Evolutionary conservation across 192 early-diverging fungal genomes (phyloP).

Genomic region (Lunasporangiospora selenospora): DNA sequence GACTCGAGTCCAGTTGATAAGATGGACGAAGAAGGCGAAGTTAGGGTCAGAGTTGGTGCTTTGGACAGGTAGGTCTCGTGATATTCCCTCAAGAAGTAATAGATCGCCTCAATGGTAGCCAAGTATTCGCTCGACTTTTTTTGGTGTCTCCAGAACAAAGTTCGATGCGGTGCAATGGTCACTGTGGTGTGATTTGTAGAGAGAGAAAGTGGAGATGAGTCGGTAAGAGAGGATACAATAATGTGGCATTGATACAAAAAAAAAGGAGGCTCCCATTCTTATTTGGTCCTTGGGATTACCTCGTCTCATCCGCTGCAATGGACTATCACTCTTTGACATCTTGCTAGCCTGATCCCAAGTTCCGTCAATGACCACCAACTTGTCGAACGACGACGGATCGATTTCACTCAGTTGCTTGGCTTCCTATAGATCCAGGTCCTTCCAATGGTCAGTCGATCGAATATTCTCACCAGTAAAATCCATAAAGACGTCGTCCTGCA

Average conservation of each 20-base stretch:
- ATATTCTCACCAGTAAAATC: slow-evolving; percentile 4
- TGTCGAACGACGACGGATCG: slow-evolving; percentile 70
- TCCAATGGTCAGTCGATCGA: not conserved
- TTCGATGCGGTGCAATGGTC: slow-evolving; percentile 74
- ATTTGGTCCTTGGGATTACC: too few species aligned
- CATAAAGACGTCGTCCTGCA: too few species aligned
- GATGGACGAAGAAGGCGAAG: not conserved
- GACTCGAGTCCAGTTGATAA: not conserved
- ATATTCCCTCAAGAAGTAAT: slow-evolving; percentile 91
- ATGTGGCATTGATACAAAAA: too few species aligned
- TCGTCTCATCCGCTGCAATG: slow-evolving; percentile 29
- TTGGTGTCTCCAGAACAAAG: slow-evolving; percentile 94
- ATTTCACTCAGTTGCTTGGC: slow-evolving; percentile 75
- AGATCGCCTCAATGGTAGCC: slow-evolving; percentile 96
- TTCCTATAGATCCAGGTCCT: slow-evolving; percentile 55
- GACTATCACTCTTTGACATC: slow-evolving; percentile 51
- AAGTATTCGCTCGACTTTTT: slow-evolving; percentile 72
- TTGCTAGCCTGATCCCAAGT: slow-evolving; percentile 89
- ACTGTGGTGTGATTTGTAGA: slow-evolving; percentile 62
- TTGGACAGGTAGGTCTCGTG: slow-evolving; percentile 54
- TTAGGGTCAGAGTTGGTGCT: not conserved
- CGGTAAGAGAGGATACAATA: too few species aligned
- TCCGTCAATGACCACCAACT: slow-evolving; percentile 91
- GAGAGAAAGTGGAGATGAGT: too few species aligned
- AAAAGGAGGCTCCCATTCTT: too few species aligned